Conservation (phyloP, 208 protist species). For the Tritrichomonas foetus region DNA sequence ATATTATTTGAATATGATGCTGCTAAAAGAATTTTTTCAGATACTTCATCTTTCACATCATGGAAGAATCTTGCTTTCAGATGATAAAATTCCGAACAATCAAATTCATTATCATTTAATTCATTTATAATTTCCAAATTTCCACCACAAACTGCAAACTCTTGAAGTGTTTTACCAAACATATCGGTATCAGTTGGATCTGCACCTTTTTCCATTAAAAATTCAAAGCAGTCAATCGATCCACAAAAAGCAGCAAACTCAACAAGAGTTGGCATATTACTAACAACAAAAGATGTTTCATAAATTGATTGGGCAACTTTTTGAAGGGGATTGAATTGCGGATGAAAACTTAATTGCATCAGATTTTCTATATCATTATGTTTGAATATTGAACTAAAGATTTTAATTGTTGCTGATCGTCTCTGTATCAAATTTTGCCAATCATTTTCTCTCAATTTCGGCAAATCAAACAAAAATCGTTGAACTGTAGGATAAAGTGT, state of each 20-base stretch:
- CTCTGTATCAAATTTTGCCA: background rate
- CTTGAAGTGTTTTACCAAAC: background rate
- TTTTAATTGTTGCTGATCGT: background rate
- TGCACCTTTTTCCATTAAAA: constrained; percentile 2
- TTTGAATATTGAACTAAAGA: background rate
- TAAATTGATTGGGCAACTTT: background rate
- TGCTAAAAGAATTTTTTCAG: background rate
- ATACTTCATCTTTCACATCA: background rate
- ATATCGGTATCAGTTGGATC: background rate
- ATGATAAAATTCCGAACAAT: background rate
- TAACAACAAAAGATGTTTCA: background rate
- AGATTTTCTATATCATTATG: background rate
- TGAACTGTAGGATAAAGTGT: background rate
- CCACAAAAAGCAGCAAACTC: background rate
- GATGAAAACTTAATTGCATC: background rate
- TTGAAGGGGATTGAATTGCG: background rate
- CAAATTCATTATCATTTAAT: background rate
- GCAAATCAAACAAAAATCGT: background rate
- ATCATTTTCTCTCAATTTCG: background rate
- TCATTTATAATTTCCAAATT: background rate
- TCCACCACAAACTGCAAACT: background rate
- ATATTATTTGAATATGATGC: background rate
- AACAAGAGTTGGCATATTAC: background rate
- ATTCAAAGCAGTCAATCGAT: background rate
- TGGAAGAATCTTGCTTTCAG: background rate